phyloP scores from a whole-genome alignment of 176 grass and related monocot genomes.

The Thalia dealbata region DNA sequence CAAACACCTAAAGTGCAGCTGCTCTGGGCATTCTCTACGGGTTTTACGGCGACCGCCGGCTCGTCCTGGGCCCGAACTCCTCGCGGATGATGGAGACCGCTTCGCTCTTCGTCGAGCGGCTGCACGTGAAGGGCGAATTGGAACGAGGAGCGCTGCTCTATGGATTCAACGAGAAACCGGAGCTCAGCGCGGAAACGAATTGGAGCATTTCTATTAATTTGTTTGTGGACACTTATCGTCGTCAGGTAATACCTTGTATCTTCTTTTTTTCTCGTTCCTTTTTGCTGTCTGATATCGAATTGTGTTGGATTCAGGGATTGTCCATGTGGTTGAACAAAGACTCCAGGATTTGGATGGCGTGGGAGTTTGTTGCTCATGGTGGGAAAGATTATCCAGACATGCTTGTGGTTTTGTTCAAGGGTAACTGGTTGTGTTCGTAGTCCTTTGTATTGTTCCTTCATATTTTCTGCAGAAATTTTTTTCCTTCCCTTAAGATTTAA shows the following conservation, averaged over 20 bases:
- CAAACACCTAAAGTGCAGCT: constrained; percentile 20
- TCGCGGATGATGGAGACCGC: constrained; percentile 23
- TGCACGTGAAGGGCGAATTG: constrained; percentile 19
- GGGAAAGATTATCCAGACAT: constrained; percentile 14
- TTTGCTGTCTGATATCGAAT: neutral
- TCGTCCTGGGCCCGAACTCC: constrained; percentile 21
- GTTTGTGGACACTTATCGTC: constrained; percentile 19
- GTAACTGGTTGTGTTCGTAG: neutral
- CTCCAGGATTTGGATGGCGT: constrained; percentile 25
- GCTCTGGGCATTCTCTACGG: constrained; percentile 26
- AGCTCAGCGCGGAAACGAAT: constrained; percentile 23
- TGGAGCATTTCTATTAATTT: constrained; percentile 15
- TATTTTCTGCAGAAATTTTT: neutral
- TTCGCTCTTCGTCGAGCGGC: constrained; percentile 26
- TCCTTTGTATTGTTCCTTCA: neutral
- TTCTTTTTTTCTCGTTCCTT: neutral
- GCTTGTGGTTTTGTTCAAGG: constrained; percentile 38
- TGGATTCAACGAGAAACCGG: constrained; percentile 29
- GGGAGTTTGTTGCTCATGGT: constrained; percentile 13
- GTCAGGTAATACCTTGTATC: constrained; percentile 12
- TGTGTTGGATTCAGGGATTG: constrained; percentile 20
- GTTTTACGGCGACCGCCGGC: constrained; percentile 13
- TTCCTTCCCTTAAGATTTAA: neutral
- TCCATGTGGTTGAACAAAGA: constrained; percentile 39
- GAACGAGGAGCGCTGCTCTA: constrained; percentile 22